Evolutionary conservation across 352 stramenopile species (phyloP), one percentile per base, ranked within the genome.

Genomic region (Globisporangium cederbergense): DNA sequence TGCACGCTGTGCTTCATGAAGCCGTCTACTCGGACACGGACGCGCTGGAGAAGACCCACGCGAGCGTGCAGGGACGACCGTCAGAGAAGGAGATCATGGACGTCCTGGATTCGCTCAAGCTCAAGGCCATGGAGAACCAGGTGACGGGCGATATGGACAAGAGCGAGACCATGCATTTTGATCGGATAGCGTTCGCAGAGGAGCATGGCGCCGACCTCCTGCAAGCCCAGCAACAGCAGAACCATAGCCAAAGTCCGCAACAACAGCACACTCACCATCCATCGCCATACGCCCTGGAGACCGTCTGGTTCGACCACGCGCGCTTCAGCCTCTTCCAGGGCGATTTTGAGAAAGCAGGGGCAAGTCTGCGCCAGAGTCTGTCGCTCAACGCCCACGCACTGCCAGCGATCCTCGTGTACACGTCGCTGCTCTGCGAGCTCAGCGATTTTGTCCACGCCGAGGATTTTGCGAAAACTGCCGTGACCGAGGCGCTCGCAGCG

Each of bases 91-190:
- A 77, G 16, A 58, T 84, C 14, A 53, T 46, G 0, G 65, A 53
- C 2, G 62, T 68, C 6, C 61, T 91, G 28, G 56, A 77, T n/a
- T 60, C 67, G 25, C 67, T 91, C 38, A 55, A 67, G 10, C 66
- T 88, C 0, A 82, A 83, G 53, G 77, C 83, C 18, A 64, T 89
- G 47, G 85, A 94, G 60, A 89, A 85, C 62, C 77, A 91, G 58
- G 79, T 85, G n/a, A 89, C 73, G 43, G 77, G 78, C 42, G 80
- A 90, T 56, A 50, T 75, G 5, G 79, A 88, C 11, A 93, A 88
- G 64, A 79, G 80, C 34, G 77, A 89, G 59, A 67, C 72, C 60
- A 55, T 90, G 28, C 77, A 92, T 71, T 64, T 88, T 32, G 82
- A 93, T 38, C 78, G 81, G 13, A 79, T 93, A 60, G 77, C 79